Evolutionary conservation across 2,329 filamentous ascomycete species (phyloP).

Genomic region (Endoconidiophora polonica): DNA sequence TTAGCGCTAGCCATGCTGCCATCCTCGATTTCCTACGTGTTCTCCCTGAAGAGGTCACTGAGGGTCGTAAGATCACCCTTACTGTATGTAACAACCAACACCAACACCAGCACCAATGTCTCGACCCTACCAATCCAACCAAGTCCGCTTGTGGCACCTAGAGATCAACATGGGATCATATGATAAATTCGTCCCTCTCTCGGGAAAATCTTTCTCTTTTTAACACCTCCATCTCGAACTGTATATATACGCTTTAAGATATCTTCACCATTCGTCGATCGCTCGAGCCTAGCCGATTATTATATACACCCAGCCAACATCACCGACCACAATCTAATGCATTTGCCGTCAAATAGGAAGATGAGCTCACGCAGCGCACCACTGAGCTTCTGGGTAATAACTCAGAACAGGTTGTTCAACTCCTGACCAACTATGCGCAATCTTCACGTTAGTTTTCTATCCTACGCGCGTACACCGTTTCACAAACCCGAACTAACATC

Average conservation of each 20-base stretch:
- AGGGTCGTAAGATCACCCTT: constrained; percentile 98
- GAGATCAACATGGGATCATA: constrained; percentile 7
- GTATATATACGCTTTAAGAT: constrained; percentile 1
- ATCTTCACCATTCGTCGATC: constrained; percentile 2
- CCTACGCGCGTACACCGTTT: neutral
- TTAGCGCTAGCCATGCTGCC: constrained; percentile 67
- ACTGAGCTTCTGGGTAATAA: constrained; percentile 83
- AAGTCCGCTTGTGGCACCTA: neutral
- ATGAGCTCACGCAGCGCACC: constrained; percentile 75
- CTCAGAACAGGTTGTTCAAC: constrained; percentile 66
- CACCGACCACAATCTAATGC: constrained; percentile 27
- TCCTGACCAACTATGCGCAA: constrained; percentile 80
- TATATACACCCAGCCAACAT: neutral
- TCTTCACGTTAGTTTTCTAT: constrained; percentile 54
- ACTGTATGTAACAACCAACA: constrained; percentile 64
- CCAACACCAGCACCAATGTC: constrained; percentile 2
- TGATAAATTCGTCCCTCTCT: neutral
- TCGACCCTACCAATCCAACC: neutral
- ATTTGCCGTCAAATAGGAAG: constrained; percentile 53
- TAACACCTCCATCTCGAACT: neutral
- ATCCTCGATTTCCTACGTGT: constrained; percentile 94
- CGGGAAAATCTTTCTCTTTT: neutral
- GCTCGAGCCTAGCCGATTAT: constrained; percentile 1
- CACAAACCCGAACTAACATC: neutral
- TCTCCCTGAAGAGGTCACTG: constrained; percentile 94